Evolutionary conservation across 352 stramenopile species (phyloP), one percentile per base, ranked within the genome.

Genomic region (Saprolegnia diclina): DNA sequence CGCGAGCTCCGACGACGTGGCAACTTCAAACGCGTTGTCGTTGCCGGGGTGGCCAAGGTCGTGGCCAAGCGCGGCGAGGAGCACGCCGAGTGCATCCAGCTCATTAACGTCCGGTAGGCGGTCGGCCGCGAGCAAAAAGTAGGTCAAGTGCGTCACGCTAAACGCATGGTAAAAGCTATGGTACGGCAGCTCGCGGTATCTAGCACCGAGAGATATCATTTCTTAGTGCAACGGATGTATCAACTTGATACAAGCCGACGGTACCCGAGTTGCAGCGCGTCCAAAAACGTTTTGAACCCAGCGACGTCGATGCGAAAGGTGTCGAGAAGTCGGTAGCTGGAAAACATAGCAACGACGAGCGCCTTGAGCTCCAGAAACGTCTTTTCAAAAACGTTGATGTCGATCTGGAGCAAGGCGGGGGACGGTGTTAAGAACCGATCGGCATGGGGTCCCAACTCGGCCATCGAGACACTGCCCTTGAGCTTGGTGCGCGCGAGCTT

Each of bases 1-100:
- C 7, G 90, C 89, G 14, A 97, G 75, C 5, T 73, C 44, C 13
- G 87, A 92, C 64, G 74, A 80, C 7, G 83, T 89, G 64, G 91
- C 83, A 26, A 96, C 78, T 71, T 97, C 82, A 55, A 96, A 97
- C 71, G 89, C 80, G 67, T 97, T 97, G 76, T 92, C 87, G 68
- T 93, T 90, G 14, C 88, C 89, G 0, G 88, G 88, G 54, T 97
- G 90, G 56, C 95, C 89, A 9, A 91, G 76, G 46, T 97, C 90
- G 70, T 97, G 90, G 0, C 86, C 81, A 16, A 96, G 78, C 10
- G 83, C 83, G 6, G 83, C 87, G n/a, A 97, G 64, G 18, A 97
- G 64, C 5, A 96, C 65, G 45, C 84, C 88, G 5, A 96, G 73
- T 26, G 81, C 81, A 38, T 95, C 81, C 6, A 90, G 76, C 70